Evolutionary conservation across 2,329 filamentous ascomycete species (phyloP), one percentile per base, ranked within the genome.

Genomic region (Beauveria asiatica): DNA sequence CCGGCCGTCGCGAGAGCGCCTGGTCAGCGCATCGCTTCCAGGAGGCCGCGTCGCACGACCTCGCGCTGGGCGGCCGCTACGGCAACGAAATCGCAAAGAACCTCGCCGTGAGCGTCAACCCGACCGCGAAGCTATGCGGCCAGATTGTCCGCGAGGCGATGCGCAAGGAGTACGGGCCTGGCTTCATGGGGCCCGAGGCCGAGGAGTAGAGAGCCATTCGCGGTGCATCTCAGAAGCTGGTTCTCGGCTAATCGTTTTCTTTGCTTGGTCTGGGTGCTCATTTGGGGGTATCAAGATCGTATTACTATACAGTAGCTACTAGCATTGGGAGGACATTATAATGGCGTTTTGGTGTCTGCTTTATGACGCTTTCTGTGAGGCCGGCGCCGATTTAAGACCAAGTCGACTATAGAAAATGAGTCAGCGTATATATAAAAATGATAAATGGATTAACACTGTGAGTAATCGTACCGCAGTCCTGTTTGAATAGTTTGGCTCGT

Each of bases 121-220:
- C 86, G 25, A 87, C 83, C 17, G 85, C 86, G 2, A 88, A 88
- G 73, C 73, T 88, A 48, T 89, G 86, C 67, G 86, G 85, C 1
- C 79, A 86, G 66, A 88, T 88, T 69, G 85, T 89, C 42, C 79
- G 82, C 54, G 83, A 87, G 72, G 85, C 85, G 53, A 85, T 88
- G 83, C 85, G 80, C 74, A 86, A 83, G 70, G 86, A 88, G 69
- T 86, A 85, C 65, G 82, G 81, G 0, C 74, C 77, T n/a, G 75
- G 73, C 10, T 80, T 78, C 68, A 74, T 74, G 33, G 67, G 67
- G 59, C 77, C 65, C 70, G 46, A 60, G 61, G 57, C 46, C 30
- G 56, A 61, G 50, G 60, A 62, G 23, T 54, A 59, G 56, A 51
- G n/a, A 17, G 17, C 49, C 10, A 33, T 16, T 56, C 21, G 5